Evolutionary conservation across 1,139 yeast species (phyloP), one percentile per base, ranked within the genome.

Genomic region (Pichia sp.): DNA sequence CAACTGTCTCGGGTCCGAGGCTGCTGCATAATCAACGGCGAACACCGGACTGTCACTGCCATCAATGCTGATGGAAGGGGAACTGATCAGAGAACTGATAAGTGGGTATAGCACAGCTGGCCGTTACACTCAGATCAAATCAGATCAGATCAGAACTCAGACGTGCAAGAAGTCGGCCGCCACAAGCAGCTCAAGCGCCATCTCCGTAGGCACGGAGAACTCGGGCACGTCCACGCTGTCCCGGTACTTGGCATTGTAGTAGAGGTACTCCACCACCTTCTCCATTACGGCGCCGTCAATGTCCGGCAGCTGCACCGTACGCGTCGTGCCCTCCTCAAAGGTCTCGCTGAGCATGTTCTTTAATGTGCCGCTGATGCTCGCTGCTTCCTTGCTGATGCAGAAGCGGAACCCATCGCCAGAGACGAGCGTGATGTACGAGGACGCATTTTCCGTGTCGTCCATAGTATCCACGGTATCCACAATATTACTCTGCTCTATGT

Each of bases 161-260:
- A 78, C 77, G 53, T 85, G 91, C 50, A 87, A 64, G 55, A 75
- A 87, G 55, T 88, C 97, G 0, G 97, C 95, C 23, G 94, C 94
- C 27, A 91, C 93, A 33, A 91, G 62, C 48, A 91, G 63, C 53
- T 91, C 97, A 47, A 91, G 65, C 0, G 97, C 96, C 72, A 88
- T 74, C 50, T 86, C 96, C 0, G 97, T 91, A 0, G 97, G 96
- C 1, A 91, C 77, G 32, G 82, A 80, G 57, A 91, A 91, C 42
- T 84, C 93, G 0, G 95, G 94, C 10, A 84, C 75, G 19, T 65
- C 63, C 9, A 19, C 18, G 4, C 17, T 13, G 40, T 77, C 83
- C 45, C 67, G 72, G 53, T 83, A 84, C 51, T 83, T 80, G 47
- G 68, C 60, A 50, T 84, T 77, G 55, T 85, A 88, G 55, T 84